Base-by-base conservation (phyloP, 495 filamentous ascomycete genomes). In the Neurospora tetrasperma region DNA sequence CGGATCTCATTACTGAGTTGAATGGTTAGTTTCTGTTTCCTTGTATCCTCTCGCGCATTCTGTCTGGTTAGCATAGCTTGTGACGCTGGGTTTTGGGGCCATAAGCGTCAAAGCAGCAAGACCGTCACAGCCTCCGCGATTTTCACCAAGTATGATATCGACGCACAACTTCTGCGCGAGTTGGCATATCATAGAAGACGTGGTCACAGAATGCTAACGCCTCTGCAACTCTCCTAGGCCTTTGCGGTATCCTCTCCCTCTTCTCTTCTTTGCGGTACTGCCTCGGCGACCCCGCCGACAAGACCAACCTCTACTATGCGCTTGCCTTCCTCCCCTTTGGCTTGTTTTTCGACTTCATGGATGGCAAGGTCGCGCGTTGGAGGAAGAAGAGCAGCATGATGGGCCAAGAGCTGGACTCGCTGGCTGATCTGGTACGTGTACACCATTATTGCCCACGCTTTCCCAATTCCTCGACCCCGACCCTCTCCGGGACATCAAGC, bases 321-420 rank as follows among this genome's bases (percentile, higher is more conserved):
- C 90, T 99, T 69, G 88, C 83, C 0, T 93, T 98, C 81, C 92
- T 98, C 85, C 95, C 95, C 3, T 91, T 98, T 41, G 96, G 94
- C 3, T 87, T 98, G 4, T 98, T 98, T 85, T 99, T 99, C 82
- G 96, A 99, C 80, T 97, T 97, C 79, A 94, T 98, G 90, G 96
- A 99, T 81, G 96, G 96, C 75, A 96, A 92, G 77, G 94, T 99
- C 48, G 96, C 96, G 73, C 85, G 96, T 71, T 98, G 96, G 96
- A 87, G 96, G 78, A 90, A 93, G 82, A 98, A 98, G 88, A 93
- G 92, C 74, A 94, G 91, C 72, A 84, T 98, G 78, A 98, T 99
- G 96, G 96, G 96, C 4, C 96, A 98, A 82, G 96, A 98, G 83
- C 85, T 99, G 48, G 96, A 99, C 82, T 98, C 95, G n/a, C 85